Percentiles rank a stretch among this genome's conserved stretches.
phyloP scores from a whole-genome alignment of 176 grass and related monocot genomes.

The Thinopyrum elongatum region DNA sequence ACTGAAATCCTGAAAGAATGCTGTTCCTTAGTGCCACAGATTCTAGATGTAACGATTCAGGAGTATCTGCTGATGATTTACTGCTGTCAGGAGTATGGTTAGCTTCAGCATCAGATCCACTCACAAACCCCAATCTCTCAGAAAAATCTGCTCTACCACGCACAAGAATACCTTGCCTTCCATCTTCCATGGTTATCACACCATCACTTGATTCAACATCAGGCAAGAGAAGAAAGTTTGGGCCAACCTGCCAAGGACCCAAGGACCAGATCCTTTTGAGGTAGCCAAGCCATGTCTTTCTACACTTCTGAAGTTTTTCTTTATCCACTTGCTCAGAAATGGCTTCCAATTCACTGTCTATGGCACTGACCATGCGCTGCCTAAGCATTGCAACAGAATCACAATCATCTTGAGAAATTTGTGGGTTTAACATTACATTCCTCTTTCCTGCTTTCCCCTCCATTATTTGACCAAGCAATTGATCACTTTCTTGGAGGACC shows the following conservation, averaged over 20 bases:
- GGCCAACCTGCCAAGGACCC: constrained; percentile 12
- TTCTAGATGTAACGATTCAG: constrained; percentile 1
- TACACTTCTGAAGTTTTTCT: constrained; percentile 69
- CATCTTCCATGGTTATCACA: constrained; percentile 3
- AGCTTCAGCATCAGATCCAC: neutral
- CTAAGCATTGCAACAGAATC: constrained; percentile 52
- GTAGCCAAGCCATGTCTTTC: constrained; percentile 57
- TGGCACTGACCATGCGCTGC: constrained; percentile 61
- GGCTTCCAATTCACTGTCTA: constrained; percentile 75
- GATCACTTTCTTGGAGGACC: constrained; percentile 77
- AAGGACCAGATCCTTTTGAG: constrained; percentile 78
- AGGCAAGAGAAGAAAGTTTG: constrained; percentile 16
- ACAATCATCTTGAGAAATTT: constrained; percentile 50
- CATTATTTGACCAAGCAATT: constrained; percentile 69
- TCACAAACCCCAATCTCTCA: constrained; percentile 18
- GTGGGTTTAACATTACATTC: constrained; percentile 25
- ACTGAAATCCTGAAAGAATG: constrained; percentile 87
- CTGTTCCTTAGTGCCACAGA: constrained; percentile 54
- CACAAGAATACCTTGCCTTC: constrained; percentile 13
- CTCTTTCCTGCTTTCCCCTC: constrained; percentile 67
- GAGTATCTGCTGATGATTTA: neutral
- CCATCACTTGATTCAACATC: neutral
- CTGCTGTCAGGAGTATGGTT: neutral
- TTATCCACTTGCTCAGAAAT: constrained; percentile 62
- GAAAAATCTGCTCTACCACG: constrained; percentile 13